A percentile compares a stretch with the other conserved stretches of the same genome.
Evolutionary conservation across 495 filamentous ascomycete species (phyloP).

Genomic region (Penicillium flavigenum): DNA sequence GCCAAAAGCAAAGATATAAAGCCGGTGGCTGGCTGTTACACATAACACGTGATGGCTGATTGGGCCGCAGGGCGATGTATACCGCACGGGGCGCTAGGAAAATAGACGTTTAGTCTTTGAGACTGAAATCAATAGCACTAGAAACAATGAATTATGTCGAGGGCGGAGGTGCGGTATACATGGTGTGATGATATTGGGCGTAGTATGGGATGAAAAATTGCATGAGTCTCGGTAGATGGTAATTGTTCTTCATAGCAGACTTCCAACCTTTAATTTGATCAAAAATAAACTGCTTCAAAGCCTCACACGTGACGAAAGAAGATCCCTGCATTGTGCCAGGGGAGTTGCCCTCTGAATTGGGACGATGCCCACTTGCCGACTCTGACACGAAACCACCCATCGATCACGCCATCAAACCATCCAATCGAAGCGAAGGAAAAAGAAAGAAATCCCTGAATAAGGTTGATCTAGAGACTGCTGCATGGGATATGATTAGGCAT

Average conservation of each 20-base stretch:
- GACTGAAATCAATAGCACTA: no score
- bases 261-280: background rate
- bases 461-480: background rate
- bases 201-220: background rate
- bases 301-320: background rate
- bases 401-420: slow-evolving; percentile 24
- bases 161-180: no score
- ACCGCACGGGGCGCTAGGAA: no score
- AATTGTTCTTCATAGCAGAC: background rate
- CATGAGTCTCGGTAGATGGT: background rate
- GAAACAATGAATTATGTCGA: no score
- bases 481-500: slow-evolving; percentile 15
- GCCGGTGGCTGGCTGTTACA: no score
- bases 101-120: no score
- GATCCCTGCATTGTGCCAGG: background rate
- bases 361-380: background rate
- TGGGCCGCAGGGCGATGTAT: no score
- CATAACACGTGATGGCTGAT: no score
- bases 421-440: slow-evolving; percentile 11
- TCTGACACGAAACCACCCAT: slow-evolving; percentile 14
- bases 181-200: no score
- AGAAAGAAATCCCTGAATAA: background rate
- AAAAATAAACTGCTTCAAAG: background rate
- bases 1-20: no score
- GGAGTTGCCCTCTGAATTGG: background rate